Evolutionary conservation across 1,284 basidiomycete species (phyloP), one percentile per base, ranked within the genome.

Genomic region (Ustilago trichophora): DNA sequence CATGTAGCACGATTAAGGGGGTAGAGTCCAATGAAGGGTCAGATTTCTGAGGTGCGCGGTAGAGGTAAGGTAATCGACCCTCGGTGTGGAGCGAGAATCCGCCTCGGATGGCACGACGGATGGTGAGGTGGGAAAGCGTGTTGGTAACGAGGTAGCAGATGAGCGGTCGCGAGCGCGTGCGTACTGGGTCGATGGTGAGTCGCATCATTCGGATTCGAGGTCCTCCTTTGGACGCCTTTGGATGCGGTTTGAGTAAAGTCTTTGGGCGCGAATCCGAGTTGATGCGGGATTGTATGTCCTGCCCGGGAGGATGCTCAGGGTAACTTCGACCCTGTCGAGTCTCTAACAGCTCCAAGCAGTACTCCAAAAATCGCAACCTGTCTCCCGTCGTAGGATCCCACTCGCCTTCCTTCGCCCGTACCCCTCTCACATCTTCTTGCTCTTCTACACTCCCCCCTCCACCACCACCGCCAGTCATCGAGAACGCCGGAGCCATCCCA

Each of bases 111-210:
- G 70, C 62, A 0, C 45, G 40, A 16, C 42, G 53, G 24, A 70
- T 60, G 8, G 56, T 64, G 19, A 60, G 35, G 11, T 22, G 29
- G 21, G 67, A 71, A 15, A 75, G 54, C 24, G 47, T 25, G 41
- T 65, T 64, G 9, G 60, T 63, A 2, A 57, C 44, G 0, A 63
- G 24, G 27, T 76, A 76, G 34, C 48, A 49, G 1, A 33, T 19
- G 3, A 80, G 44, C 6, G 78, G 78, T 3, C 76, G 55, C 11
- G 41, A 36, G 9, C 45, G 24, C 16, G 72, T 72, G 15, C 72
- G 64, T 18, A 80, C 76, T 10, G 75, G 75, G 35, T 82, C 80
- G 43, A 81, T 65, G 15, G 79, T 79, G 8, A 81, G 54, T 15
- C 79, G 50, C 76, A 81, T 81, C 54, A 71, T 69, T 27, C 55